phyloP scores from a whole-genome alignment of 164 flowering plant genomes.

The grape (Vitis vinifera) region ASM3070453v1 NC_081805.1:27730001-27730500 shows the following conservation, averaged over 20 bases:
- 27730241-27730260: background rate
- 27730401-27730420: conserved; percentile 94
- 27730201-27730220: background rate
- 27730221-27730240: background rate
- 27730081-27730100: background rate
- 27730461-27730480: conserved; percentile 35
- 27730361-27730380: conserved; percentile 64
- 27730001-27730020: too few species aligned
- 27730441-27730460: conserved; percentile 38
- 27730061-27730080: too few species aligned
- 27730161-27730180: background rate
- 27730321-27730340: conserved; percentile 63
- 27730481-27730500: background rate
- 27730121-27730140: background rate
- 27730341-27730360: conserved; percentile 80
- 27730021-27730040: too few species aligned
- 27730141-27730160: background rate
- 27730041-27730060: too few species aligned
- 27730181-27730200: background rate
- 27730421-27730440: conserved; percentile 55
- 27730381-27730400: conserved; percentile 79
- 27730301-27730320: conserved; percentile 11
- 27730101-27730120: conserved; percentile 5
- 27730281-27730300: conserved; percentile 5
- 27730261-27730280: conserved; percentile 1